A percentile compares a stretch with the other conserved stretches of the same genome.
Conservation (phyloP, 768 basidiomycete species). For the Cystoderma amianthinum region DNA sequence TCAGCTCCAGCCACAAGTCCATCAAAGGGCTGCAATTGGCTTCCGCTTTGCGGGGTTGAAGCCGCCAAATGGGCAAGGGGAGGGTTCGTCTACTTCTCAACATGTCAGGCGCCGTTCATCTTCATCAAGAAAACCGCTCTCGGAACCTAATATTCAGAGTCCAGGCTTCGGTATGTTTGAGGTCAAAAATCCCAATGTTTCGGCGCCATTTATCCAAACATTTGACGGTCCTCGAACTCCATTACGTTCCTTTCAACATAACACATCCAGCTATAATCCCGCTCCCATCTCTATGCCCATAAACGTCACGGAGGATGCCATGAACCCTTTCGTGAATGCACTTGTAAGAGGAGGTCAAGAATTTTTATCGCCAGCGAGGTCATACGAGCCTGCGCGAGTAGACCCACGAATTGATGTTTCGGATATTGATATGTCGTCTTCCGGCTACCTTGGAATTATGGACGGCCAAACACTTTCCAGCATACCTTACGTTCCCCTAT, state of each 20-base stretch:
- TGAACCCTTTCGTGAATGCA: background rate
- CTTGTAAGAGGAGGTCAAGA: too few relatives aligned
- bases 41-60: background rate
- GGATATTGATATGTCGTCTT: background rate
- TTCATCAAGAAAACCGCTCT: background rate
- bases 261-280: background rate
- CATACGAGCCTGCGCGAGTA: background rate
- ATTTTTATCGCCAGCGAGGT: too few relatives aligned
- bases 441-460: background rate
- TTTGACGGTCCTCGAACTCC: too few relatives aligned
- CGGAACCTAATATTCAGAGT: too few relatives aligned
- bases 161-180: too few relatives aligned
- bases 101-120: background rate
- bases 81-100: background rate
- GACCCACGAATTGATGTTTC: background rate
- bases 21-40: constrained; percentile 19
- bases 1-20: constrained; percentile 33
- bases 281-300: background rate
- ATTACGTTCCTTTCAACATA: too few relatives aligned
- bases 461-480: background rate
- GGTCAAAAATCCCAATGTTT: too few relatives aligned
- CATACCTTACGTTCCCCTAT: background rate
- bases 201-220: too few relatives aligned
- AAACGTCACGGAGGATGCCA: background rate
- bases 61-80: background rate